Evolutionary conservation across 2,329 filamentous ascomycete species (phyloP).

Genomic region (Trichocomaceae sp.): DNA sequence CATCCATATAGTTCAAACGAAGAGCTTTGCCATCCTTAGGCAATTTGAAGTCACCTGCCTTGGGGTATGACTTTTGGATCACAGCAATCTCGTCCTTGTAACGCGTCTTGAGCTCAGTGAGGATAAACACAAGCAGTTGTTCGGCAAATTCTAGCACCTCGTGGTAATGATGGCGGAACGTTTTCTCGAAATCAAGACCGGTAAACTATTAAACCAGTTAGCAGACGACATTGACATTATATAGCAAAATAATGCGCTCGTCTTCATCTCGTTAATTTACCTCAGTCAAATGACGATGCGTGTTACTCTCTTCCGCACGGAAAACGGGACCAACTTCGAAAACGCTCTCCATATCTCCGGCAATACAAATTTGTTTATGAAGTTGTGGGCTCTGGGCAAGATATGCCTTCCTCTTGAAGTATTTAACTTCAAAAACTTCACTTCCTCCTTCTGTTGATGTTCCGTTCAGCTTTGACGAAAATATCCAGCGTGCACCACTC

Average conservation of each 20-base stretch:
- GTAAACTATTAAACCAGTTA: slow-evolving; percentile 33
- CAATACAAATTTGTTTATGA: slow-evolving; percentile 64
- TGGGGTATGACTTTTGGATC: slow-evolving; percentile 45
- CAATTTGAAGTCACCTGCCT: slow-evolving; percentile 45
- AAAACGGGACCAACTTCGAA: slow-evolving; percentile 62
- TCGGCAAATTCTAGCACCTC: slow-evolving; percentile 46
- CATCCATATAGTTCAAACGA: slow-evolving; percentile 46
- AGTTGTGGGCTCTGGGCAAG: slow-evolving; percentile 60
- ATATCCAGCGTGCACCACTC: slow-evolving; percentile 72
- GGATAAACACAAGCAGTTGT: slow-evolving; percentile 44
- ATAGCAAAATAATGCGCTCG: neutral
- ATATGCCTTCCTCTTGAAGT: slow-evolving; percentile 77
- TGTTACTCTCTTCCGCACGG: slow-evolving; percentile 63
- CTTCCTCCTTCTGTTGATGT: slow-evolving; percentile 87
- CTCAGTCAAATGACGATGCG: slow-evolving; percentile 60
- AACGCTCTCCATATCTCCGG: slow-evolving; percentile 56
- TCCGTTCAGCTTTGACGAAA: slow-evolving; percentile 82
- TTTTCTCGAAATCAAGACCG: slow-evolving; percentile 49
- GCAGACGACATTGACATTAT: slow-evolving; percentile 18
- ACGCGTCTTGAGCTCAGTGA: slow-evolving; percentile 39
- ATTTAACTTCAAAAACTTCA: slow-evolving; percentile 83
- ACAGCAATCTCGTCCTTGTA: slow-evolving; percentile 41
- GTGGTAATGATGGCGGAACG: slow-evolving; percentile 45
- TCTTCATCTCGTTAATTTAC: slow-evolving; percentile 24
- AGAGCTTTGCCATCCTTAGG: slow-evolving; percentile 45